Evolutionary conservation across 1,139 yeast genomes (phyloP).

Genomic region (Ogataea hybrid): DNA sequence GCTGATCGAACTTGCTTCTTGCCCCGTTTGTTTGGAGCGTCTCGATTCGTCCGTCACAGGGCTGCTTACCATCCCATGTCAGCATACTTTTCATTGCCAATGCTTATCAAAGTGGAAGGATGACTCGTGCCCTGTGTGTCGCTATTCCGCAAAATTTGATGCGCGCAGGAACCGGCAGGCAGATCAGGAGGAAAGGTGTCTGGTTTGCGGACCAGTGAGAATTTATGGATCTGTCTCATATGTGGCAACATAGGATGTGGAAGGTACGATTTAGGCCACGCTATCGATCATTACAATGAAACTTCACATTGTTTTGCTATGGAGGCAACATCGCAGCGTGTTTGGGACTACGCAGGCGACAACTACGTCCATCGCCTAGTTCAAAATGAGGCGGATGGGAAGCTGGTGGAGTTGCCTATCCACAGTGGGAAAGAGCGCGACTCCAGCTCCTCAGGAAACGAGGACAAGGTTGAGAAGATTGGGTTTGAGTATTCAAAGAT

Average conservation of each 20-base stretch:
- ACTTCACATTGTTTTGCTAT: slow-evolving; percentile 91
- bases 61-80: slow-evolving; percentile 83
- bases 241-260: slow-evolving; percentile 94
- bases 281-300: slow-evolving; percentile 71
- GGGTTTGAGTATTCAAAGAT: slow-evolving; percentile 81
- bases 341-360: slow-evolving; percentile 96
- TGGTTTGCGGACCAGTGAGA: slow-evolving; percentile 58
- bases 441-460: slow-evolving; percentile 31
- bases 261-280: slow-evolving; percentile 84
- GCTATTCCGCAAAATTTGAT: slow-evolving; percentile 54
- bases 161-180: slow-evolving; percentile 16
- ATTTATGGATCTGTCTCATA: slow-evolving; percentile 86
- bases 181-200: slow-evolving; percentile 37
- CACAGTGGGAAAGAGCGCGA: slow-evolving; percentile 21
- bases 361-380: slow-evolving; percentile 85
- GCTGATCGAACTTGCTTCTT: slow-evolving; percentile 72
- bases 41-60: slow-evolving; percentile 86
- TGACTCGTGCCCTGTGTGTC: slow-evolving; percentile 88
- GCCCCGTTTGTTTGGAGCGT: slow-evolving; percentile 91
- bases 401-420: slow-evolving; percentile 64
- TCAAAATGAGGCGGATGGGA: slow-evolving; percentile 84
- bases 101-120: slow-evolving; percentile 90
- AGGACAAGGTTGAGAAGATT: slow-evolving; percentile 38
- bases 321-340: slow-evolving; percentile 82
- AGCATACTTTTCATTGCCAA: slow-evolving; percentile 90